These are phyloP conservation scores for Phytophthora aleatoria DNA, from an alignment of 352 stramenopile species.

Conservation along the genomic window DNA sequence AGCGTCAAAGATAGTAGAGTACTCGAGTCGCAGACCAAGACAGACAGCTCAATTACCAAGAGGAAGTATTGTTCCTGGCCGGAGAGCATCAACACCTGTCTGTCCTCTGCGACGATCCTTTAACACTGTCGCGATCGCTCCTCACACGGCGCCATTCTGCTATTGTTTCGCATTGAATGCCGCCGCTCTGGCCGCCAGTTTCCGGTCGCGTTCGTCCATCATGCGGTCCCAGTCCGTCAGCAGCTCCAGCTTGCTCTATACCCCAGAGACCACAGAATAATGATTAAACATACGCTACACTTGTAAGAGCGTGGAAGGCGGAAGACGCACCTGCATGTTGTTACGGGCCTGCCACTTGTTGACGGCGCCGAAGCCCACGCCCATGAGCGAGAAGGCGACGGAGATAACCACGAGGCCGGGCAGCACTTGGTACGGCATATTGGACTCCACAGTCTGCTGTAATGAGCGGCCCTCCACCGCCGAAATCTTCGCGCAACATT, in stretches of 20 bases:
- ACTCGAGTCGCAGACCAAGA: background rate
- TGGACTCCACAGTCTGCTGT: slow-evolving; percentile 7
- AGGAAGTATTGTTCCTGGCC: too few relatives aligned
- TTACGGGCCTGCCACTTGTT: slow-evolving; percentile 78
- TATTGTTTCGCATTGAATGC: slow-evolving; percentile 43
- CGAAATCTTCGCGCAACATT: slow-evolving; percentile 2
- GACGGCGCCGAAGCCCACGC: slow-evolving; percentile 66
- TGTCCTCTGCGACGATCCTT: slow-evolving; percentile 1
- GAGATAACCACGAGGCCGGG: slow-evolving; percentile 80
- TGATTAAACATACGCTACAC: background rate
- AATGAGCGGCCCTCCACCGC: slow-evolving; percentile 20
- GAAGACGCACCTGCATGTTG: slow-evolving; percentile 63
- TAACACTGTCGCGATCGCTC: slow-evolving; percentile 9
- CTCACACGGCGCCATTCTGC: slow-evolving; percentile 9
- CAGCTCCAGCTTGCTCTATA: slow-evolving; percentile 76
- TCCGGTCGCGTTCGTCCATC: slow-evolving; percentile 83
- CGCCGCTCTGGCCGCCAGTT: slow-evolving; percentile 51
- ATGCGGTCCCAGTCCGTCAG: slow-evolving; percentile 82
- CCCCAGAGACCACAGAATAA: slow-evolving; percentile 1
- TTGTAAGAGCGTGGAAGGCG: background rate
- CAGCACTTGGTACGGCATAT: slow-evolving; percentile 89
- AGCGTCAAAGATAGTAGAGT: slow-evolving; percentile 4
- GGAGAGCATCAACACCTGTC: too few relatives aligned
- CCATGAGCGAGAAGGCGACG: slow-evolving; percentile 80
- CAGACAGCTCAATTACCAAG: too few relatives aligned